These are phyloP conservation scores for Nothomitra cinnamomea DNA, from an alignment of 2,329 filamentous ascomycete species.

Conservation along the genomic window DNA sequence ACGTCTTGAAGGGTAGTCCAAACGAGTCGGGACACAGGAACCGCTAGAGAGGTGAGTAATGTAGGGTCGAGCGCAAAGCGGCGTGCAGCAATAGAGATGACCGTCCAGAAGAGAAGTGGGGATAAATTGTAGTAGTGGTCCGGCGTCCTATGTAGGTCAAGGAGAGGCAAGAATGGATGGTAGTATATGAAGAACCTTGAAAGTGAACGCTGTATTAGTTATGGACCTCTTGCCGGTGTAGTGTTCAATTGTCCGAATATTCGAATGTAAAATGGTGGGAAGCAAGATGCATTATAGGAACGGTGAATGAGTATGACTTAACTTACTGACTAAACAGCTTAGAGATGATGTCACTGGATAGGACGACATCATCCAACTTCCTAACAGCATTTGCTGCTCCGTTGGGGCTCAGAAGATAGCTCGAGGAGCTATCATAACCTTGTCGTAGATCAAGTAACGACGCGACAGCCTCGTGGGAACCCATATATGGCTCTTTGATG, in stretches of 20 bases:
- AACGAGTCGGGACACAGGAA: slow-evolving; percentile 48
- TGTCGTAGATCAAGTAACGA: slow-evolving; percentile 49
- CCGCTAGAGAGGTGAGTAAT: slow-evolving; percentile 49
- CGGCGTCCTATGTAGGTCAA: slow-evolving; percentile 47
- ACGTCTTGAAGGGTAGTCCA: slow-evolving; percentile 66
- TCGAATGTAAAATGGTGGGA: neutral
- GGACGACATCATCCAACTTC: slow-evolving; percentile 33
- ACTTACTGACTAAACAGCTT: slow-evolving; percentile 14
- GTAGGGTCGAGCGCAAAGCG: slow-evolving; percentile 47
- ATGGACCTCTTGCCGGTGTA: slow-evolving; percentile 35
- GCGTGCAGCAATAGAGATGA: slow-evolving; percentile 57
- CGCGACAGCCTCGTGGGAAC: slow-evolving; percentile 50
- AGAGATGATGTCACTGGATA: slow-evolving; percentile 26
- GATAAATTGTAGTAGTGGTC: slow-evolving; percentile 64
- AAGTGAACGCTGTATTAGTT: slow-evolving; percentile 39
- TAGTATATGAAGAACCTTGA: slow-evolving; percentile 59
- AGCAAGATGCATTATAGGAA: neutral
- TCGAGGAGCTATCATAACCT: slow-evolving; percentile 20
- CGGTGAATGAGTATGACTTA: neutral
- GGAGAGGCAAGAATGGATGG: slow-evolving; percentile 62
- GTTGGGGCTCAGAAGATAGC: slow-evolving; percentile 40
- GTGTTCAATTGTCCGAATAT: neutral
- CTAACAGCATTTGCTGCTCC: slow-evolving; percentile 36
- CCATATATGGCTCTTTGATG: slow-evolving; percentile 35
- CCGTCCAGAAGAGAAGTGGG: slow-evolving; percentile 71